Evolutionary conservation across 768 basidiomycete genomes (phyloP).

Genomic region (Trametes sanguinea): DNA sequence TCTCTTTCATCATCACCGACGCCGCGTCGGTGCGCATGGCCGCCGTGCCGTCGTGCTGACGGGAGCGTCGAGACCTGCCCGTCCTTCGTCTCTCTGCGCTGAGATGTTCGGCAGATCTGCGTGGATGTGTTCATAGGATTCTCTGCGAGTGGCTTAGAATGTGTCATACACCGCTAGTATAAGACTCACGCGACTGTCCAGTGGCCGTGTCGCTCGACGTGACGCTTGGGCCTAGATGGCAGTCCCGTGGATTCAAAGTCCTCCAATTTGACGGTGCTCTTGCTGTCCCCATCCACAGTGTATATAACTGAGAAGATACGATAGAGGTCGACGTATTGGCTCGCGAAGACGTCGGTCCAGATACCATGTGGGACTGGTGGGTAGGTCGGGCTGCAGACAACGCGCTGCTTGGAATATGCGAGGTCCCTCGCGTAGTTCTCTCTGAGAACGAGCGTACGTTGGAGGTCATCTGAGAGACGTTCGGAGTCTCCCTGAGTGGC

Average conservation of each 20-base stretch:
- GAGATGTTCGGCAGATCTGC: too few relatives aligned
- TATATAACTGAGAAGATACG: slow-evolving; percentile 26
- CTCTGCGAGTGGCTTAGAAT: too few relatives aligned
- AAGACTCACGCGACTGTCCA: slow-evolving; percentile 32
- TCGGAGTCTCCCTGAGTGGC: too few relatives aligned
- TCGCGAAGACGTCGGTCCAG: slow-evolving; percentile 33
- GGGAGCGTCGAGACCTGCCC: too few relatives aligned
- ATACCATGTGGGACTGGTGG: slow-evolving; percentile 28
- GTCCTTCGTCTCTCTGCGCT: too few relatives aligned
- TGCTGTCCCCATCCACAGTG: slow-evolving; percentile 1
- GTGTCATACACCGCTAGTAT: too few relatives aligned
- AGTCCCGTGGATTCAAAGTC: slow-evolving; percentile 16
- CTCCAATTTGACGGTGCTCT: too few relatives aligned
- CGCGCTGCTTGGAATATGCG: slow-evolving; percentile 6
- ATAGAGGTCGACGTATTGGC: slow-evolving; percentile 34
- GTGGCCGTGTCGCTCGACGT: slow-evolving; percentile 23
- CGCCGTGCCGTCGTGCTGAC: too few relatives aligned
- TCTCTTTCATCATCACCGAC: too few relatives aligned
- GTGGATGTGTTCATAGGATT: too few relatives aligned
- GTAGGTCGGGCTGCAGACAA: neutral
- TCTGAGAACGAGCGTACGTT: neutral
- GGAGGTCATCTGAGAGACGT: neutral
- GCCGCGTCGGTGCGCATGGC: too few relatives aligned
- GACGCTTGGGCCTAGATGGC: slow-evolving; percentile 17
- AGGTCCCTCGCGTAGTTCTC: slow-evolving; percentile 4